These are phyloP conservation scores for Nothomitra cinnamomea DNA, from an alignment of 2,329 filamentous ascomycete genomes.

Conservation along the genomic window DNA sequence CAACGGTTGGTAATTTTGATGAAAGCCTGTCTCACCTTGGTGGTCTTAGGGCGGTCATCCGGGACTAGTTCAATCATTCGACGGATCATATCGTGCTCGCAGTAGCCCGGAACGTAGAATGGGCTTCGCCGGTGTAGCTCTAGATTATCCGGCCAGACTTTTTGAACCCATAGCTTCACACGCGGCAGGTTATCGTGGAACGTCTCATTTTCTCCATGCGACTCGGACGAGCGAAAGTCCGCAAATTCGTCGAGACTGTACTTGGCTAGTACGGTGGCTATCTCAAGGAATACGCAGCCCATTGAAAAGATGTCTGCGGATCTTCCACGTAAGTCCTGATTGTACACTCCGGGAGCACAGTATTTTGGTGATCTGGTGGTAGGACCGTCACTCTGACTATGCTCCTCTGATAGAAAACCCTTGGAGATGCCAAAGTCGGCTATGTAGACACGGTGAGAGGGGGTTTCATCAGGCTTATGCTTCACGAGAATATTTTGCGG, in stretches of 20 bases:
- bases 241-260: background rate
- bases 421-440: background rate
- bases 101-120: too few relatives aligned
- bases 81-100: too few relatives aligned
- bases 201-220: too few relatives aligned
- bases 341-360: background rate
- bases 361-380: background rate
- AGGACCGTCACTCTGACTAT: background rate
- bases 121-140: too few relatives aligned
- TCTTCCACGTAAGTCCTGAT: background rate
- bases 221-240: background rate
- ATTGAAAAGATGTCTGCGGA: background rate
- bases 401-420: background rate
- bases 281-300: background rate
- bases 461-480: too few relatives aligned
- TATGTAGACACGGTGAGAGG: background rate
- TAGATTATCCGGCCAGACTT: too few relatives aligned
- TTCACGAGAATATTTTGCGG: background rate
- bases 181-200: too few relatives aligned
- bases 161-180: too few relatives aligned
- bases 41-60: too few relatives aligned
- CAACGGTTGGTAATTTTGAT: too few relatives aligned
- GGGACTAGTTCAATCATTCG: too few relatives aligned
- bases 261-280: background rate
- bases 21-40: too few relatives aligned